Evolutionary conservation across 176 grass and related monocot species (phyloP).

Genomic region (Carex myosuroides): DNA sequence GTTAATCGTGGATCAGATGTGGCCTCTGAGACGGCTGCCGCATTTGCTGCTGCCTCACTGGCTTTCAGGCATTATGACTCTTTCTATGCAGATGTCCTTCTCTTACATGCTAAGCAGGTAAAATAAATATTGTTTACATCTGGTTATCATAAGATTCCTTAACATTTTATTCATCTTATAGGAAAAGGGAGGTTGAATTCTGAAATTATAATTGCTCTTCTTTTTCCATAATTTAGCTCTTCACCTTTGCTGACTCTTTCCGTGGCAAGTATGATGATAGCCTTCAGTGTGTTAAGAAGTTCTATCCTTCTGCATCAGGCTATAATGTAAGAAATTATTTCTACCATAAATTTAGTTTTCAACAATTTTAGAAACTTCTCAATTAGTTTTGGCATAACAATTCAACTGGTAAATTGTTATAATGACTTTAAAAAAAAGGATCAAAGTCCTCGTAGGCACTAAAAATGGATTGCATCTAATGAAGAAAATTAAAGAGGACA

Average conservation of each 20-base stretch:
- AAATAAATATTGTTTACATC: neutral
- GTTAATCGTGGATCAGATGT: constrained; percentile 57
- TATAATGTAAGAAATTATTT: constrained; percentile 44
- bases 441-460: neutral
- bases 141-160: neutral
- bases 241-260: constrained; percentile 75
- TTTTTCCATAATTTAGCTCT: constrained; percentile 32
- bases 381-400: neutral
- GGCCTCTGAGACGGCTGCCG: constrained; percentile 67
- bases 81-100: constrained; percentile 59
- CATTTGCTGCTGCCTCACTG: constrained; percentile 56
- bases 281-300: constrained; percentile 56
- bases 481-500: neutral
- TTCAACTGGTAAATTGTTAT: neutral
- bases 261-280: constrained; percentile 66
- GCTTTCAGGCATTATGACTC: constrained; percentile 72
- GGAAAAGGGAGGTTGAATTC: neutral
- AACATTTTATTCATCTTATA: neutral
- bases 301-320: constrained; percentile 62
- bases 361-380: neutral
- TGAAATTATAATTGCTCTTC: neutral
- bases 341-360: neutral
- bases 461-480: neutral
- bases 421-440: neutral
- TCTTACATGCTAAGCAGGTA: constrained; percentile 76